A percentile compares a stretch with the other conserved stretches of the same genome.
Evolutionary conservation across 2,329 filamentous ascomycete genomes (phyloP).

Genomic region (Xylariaceae sp.): DNA sequence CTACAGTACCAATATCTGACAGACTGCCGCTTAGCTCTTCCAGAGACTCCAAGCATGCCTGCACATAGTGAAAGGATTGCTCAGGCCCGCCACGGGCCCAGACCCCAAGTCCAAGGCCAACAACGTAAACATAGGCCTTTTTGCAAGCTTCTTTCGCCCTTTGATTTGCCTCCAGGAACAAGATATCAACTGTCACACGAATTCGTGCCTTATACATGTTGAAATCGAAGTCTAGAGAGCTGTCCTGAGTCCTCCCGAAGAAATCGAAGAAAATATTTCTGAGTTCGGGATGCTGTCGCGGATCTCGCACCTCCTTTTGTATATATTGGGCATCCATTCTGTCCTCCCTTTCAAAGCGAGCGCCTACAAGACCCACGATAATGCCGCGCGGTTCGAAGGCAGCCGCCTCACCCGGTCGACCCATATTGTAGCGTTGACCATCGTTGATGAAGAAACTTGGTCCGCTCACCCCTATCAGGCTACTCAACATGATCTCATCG

Average conservation of each 20-base stretch:
- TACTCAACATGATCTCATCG: conserved; percentile 34
- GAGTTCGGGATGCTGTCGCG: conserved; percentile 24
- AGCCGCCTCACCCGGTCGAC: conserved; percentile 1
- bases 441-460: conserved; percentile 32
- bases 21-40: conserved; percentile 10
- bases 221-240: conserved; percentile 19
- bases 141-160: conserved; percentile 21
- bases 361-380: conserved; percentile 32
- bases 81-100: conserved; percentile 25
- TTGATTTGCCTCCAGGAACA: conserved; percentile 30
- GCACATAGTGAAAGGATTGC: conserved; percentile 23
- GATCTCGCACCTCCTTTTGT: background rate
- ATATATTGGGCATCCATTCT: conserved; percentile 29
- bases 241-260: conserved; percentile 12
- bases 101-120: conserved; percentile 32
- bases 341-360: conserved; percentile 30
- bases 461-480: conserved; percentile 30
- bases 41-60: conserved; percentile 22
- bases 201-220: conserved; percentile 29
- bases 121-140: conserved; percentile 31
- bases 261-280: conserved; percentile 23
- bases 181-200: conserved; percentile 24
- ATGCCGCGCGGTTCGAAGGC: conserved; percentile 28
- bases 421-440: conserved; percentile 26
- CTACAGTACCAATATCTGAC: conserved; percentile 23